Evolutionary conservation across 257 asterid species (phyloP).

Genomic region (Mitragyna speciosa): DNA sequence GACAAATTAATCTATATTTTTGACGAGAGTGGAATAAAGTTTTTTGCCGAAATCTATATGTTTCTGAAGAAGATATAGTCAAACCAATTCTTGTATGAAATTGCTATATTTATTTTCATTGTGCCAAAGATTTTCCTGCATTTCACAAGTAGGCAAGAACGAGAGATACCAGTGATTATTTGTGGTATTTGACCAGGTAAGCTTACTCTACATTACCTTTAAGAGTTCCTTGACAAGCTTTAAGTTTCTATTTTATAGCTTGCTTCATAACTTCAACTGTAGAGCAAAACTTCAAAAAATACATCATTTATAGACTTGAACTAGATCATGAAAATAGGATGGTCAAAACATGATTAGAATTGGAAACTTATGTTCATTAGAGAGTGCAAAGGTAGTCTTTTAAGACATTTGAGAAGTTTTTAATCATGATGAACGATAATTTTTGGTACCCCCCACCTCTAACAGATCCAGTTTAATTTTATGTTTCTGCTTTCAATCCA

Average conservation of each 20-base stretch:
- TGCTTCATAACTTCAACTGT: background rate
- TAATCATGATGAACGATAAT: background rate
- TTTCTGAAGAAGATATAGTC: too few species aligned
- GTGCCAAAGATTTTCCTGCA: too few species aligned
- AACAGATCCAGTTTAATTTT: background rate
- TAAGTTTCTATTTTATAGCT: background rate
- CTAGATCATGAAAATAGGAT: background rate
- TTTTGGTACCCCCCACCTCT: background rate
- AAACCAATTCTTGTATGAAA: too few species aligned
- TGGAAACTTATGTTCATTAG: background rate
- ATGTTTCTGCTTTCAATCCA: constrained; percentile 22
- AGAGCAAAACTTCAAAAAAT: background rate
- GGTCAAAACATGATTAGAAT: background rate
- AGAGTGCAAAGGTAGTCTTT: background rate
- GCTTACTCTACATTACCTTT: background rate
- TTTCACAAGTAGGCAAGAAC: too few species aligned
- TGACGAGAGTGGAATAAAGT: too few species aligned
- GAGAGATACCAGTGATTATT: constrained; percentile 63
- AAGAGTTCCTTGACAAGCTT: background rate
- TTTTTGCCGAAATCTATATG: too few species aligned
- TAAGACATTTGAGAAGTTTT: background rate
- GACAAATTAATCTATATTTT: too few species aligned
- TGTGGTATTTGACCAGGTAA: constrained; percentile 72
- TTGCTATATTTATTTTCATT: too few species aligned
- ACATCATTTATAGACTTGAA: background rate